phyloP scores from a whole-genome alignment of 2,329 filamentous ascomycete species.

The Apiospora aurea region DNA sequence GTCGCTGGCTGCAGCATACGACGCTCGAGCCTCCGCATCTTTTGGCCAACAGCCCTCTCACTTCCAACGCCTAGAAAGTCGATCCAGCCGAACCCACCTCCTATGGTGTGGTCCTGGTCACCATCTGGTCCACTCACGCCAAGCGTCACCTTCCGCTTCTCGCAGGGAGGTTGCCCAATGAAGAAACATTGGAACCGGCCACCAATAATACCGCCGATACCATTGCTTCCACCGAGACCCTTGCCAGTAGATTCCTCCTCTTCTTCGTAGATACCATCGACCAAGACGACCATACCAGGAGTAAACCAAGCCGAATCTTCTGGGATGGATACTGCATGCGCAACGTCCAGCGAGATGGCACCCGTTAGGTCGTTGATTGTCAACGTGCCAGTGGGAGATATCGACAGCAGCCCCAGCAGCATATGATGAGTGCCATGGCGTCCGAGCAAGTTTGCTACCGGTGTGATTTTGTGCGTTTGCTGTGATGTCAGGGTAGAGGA shows the following conservation, averaged over 20 bases:
- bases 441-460: constrained; percentile 77
- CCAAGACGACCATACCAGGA: constrained; percentile 93
- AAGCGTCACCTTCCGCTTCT: constrained; percentile 80
- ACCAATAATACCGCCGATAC: constrained; percentile 89
- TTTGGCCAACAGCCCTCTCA: constrained; percentile 80
- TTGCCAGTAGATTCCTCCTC: constrained; percentile 77
- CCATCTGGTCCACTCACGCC: constrained; percentile 70
- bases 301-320: constrained; percentile 90
- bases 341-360: constrained; percentile 83
- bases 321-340: constrained; percentile 81
- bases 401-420: constrained; percentile 81
- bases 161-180: constrained; percentile 89
- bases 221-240: constrained; percentile 76
- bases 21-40: constrained; percentile 83
- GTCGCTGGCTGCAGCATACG: constrained; percentile 61
- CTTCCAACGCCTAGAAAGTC: constrained; percentile 94
- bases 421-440: constrained; percentile 86
- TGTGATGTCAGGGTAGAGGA: constrained; percentile 60
- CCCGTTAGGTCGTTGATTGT: constrained; percentile 88
- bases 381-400: constrained; percentile 81
- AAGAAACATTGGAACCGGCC: constrained; percentile 91
- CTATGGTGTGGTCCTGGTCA: constrained; percentile 67
- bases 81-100: constrained; percentile 93
- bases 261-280: constrained; percentile 97
- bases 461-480: constrained; percentile 85